Evolutionary conservation across 768 basidiomycete species (phyloP).

Genomic region (Mycena chlorophos): DNA sequence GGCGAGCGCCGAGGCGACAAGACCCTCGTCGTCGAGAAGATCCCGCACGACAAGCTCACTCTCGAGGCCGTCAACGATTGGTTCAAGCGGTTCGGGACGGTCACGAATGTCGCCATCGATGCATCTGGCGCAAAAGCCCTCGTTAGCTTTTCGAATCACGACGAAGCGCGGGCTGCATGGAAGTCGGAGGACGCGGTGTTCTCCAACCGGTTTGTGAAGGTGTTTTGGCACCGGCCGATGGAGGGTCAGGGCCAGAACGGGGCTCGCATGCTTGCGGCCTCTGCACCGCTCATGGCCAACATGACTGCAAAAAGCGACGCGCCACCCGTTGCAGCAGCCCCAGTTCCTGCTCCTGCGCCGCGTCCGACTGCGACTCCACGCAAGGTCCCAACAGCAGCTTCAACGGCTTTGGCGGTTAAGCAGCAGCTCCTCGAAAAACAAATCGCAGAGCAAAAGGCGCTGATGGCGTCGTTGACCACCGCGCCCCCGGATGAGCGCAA

Average conservation of each 20-base stretch:
- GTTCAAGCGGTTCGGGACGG: slow-evolving; percentile 91
- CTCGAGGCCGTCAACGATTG: slow-evolving; percentile 79
- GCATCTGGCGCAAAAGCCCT: slow-evolving; percentile 71
- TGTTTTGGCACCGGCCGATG: slow-evolving; percentile 94
- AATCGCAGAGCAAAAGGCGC: slow-evolving; percentile 84
- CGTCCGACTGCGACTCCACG: slow-evolving; percentile 32
- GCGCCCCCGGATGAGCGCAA: slow-evolving; percentile 76
- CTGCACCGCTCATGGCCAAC: slow-evolving; percentile 73
- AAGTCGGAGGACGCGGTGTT: slow-evolving; percentile 95
- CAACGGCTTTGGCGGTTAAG: slow-evolving; percentile 65
- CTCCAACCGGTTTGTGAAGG: slow-evolving; percentile 89
- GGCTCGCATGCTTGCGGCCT: slow-evolving; percentile 75
- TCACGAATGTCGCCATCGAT: slow-evolving; percentile 91
- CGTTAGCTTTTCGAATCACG: slow-evolving; percentile 82
- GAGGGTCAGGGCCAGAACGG: slow-evolving; percentile 86
- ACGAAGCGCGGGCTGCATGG: slow-evolving; percentile 87
- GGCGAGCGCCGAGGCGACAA: slow-evolving; percentile 69
- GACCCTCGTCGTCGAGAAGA: slow-evolving; percentile 92
- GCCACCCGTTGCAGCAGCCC: slow-evolving; percentile 20
- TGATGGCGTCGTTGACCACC: slow-evolving; percentile 69
- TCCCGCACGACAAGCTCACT: slow-evolving; percentile 79
- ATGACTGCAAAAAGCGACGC: slow-evolving; percentile 43
- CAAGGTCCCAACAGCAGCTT: slow-evolving; percentile 40
- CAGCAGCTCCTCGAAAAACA: slow-evolving; percentile 77
- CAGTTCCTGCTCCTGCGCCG: slow-evolving; percentile 27